These are phyloP conservation scores for Caloboletus firmus DNA, from an alignment of 1,284 basidiomycete species.

Conservation along the genomic window DNA sequence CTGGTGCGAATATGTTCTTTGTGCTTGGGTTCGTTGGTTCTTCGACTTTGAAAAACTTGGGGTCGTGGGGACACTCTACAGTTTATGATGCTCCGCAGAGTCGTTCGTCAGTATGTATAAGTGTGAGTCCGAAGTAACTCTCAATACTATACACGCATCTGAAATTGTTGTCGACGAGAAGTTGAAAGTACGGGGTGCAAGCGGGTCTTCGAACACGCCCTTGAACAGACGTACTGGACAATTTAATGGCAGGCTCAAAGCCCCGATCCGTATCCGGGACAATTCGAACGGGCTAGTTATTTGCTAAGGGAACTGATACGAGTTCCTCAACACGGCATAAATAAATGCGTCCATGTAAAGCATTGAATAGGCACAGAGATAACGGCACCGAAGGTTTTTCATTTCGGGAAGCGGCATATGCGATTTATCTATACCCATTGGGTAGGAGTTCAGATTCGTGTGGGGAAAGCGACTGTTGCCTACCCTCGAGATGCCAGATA, in stretches of 20 bases:
- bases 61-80: not conserved
- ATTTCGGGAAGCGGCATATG: slow-evolving; percentile 18
- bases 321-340: not conserved
- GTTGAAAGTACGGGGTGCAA: not conserved
- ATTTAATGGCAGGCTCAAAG: not conserved
- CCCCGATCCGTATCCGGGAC: not conserved
- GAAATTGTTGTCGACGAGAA: not conserved
- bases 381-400: slow-evolving; percentile 16
- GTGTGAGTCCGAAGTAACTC: not conserved
- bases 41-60: not conserved
- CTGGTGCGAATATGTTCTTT: not conserved
- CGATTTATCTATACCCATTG: slow-evolving; percentile 1
- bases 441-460: slow-evolving; percentile 4
- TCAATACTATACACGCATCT: not conserved
- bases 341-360: not conserved
- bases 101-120: not conserved
- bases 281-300: not conserved
- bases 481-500: not conserved
- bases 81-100: not conserved
- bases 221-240: not conserved
- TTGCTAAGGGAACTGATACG: not conserved
- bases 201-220: not conserved
- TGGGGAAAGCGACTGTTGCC: not conserved
- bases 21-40: not conserved
- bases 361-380: not conserved